Conservation (phyloP, 768 basidiomycete genomes). For the Naematelia encephala region DNA sequence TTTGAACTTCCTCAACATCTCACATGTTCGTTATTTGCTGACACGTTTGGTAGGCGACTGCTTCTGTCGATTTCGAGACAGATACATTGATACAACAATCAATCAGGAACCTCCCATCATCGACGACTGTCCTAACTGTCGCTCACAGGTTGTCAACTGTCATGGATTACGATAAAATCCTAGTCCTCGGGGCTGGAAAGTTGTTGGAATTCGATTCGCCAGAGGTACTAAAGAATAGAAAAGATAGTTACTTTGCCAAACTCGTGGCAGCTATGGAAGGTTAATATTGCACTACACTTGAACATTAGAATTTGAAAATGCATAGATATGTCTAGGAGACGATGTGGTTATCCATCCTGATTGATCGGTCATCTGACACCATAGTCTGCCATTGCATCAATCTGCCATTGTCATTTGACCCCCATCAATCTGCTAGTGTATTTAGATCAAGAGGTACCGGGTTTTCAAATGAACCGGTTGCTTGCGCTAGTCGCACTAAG, state of each 20-base stretch:
- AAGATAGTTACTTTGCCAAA: slow-evolving; percentile 63
- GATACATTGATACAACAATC: slow-evolving; percentile 61
- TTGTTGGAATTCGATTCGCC: slow-evolving; percentile 77
- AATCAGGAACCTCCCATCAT: slow-evolving; percentile 55
- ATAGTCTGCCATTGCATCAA: too few species aligned
- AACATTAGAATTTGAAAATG: too few species aligned
- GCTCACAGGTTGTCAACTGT: slow-evolving; percentile 60
- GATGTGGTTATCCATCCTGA: too few species aligned
- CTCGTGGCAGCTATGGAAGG: slow-evolving; percentile 46
- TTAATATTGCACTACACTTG: background rate
- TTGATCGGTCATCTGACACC: too few species aligned
- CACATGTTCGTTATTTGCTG: background rate
- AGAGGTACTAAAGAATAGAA: slow-evolving; percentile 57
- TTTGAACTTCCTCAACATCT: background rate
- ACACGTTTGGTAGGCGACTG: slow-evolving; percentile 29
- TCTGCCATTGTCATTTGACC: too few species aligned
- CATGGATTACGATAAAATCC: slow-evolving; percentile 63
- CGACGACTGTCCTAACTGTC: slow-evolving; percentile 59
- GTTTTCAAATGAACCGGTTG: too few species aligned
- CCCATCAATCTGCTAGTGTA: too few species aligned
- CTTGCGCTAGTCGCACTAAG: too few species aligned
- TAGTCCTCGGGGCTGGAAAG: slow-evolving; percentile 63
- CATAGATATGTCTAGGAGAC: too few species aligned
- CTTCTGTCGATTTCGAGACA: slow-evolving; percentile 57
- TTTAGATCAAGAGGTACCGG: too few species aligned